Base-by-base conservation (phyloP, 805 yeast genomes). In the Blastobotrys chiropterorum region DNA sequence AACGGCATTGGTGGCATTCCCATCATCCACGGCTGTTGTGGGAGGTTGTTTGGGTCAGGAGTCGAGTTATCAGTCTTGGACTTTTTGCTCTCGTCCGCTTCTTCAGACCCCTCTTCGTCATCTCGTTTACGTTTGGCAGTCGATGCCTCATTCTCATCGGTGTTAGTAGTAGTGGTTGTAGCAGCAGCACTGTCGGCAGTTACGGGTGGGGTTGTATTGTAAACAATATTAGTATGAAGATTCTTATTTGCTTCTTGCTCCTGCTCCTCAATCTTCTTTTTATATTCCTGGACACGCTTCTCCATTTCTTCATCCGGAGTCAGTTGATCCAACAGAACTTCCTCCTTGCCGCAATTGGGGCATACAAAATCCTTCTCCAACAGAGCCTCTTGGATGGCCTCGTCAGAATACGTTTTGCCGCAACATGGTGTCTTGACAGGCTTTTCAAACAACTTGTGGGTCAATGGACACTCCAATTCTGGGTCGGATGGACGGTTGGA, bases 361-460 rank as follows among this genome's bases (percentile, higher is more conserved):
- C 99, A 92, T 39, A 79, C 81, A 70, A 92, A 92, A 63, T 92
- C 98, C 51, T 81, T 78, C 22, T 87, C 95, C 49, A 92, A 75
- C 21, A 92, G 70, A 5, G 76, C 66, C 55, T 79, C 80, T 60
- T 86, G 90, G 51, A 86, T 78, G 31, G 85, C 71, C 21, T 76
- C 77, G 56, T 80, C 77, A 1, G 92, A 80, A 55, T 80, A 81
- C 0, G 74, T 63, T 42, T 72, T 78, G 11, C 72, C 68, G 63
- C 96, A 87, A 66, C 97, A 90, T 38, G 94, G 92, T 0, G 95
- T 89, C 65, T 73, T 78, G 3, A 85, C 90, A 0, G 97, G 96
- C 26, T 81, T 75, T 34, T 70, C 74, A 64, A 89, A 73, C 11
- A 90, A 69, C 50, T 80, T 82, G 14, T 79, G 78, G 2, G 82